A percentile compares a stretch with the other conserved stretches of the same genome.
These are phyloP conservation scores for Phytomonas sp. DNA, from an alignment of 208 protist species.

Conservation along the genomic window DNA sequence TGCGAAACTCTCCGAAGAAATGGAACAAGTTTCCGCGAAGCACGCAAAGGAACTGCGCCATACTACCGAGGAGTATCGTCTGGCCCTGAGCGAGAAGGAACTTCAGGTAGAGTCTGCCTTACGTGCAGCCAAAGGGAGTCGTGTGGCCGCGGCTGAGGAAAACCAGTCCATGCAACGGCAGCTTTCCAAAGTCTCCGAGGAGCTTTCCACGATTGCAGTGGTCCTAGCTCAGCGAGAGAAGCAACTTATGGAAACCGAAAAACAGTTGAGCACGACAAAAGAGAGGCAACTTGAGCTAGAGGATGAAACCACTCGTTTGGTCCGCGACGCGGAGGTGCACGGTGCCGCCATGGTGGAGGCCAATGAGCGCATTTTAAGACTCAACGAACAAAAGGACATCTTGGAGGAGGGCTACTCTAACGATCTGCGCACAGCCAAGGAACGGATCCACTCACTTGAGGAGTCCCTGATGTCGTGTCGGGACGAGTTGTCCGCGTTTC, in stretches of 20 bases:
- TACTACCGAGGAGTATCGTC: slow-evolving; percentile 60
- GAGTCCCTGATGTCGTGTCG: slow-evolving; percentile 34
- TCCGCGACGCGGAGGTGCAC: slow-evolving; percentile 35
- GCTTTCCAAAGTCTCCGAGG: slow-evolving; percentile 42
- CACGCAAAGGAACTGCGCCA: slow-evolving; percentile 55
- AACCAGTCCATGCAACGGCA: slow-evolving; percentile 64
- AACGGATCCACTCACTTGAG: slow-evolving; percentile 42
- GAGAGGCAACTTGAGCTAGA: slow-evolving; percentile 25
- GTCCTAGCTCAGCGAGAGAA: slow-evolving; percentile 66
- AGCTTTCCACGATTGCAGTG: slow-evolving; percentile 53
- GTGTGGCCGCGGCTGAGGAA: slow-evolving; percentile 62
- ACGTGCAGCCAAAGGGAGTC: slow-evolving; percentile 52
- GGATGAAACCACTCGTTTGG: slow-evolving; percentile 44
- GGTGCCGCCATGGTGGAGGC: slow-evolving; percentile 37
- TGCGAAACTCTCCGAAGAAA: slow-evolving; percentile 38
- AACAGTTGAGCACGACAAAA: slow-evolving; percentile 25
- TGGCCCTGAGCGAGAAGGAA: slow-evolving; percentile 58
- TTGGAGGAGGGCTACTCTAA: slow-evolving; percentile 49
- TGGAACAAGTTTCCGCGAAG: slow-evolving; percentile 26
- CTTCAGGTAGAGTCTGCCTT: slow-evolving; percentile 57
- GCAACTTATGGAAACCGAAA: slow-evolving; percentile 31
- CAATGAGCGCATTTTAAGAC: slow-evolving; percentile 37
- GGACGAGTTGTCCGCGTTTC: slow-evolving; percentile 32
- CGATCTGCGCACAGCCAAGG: slow-evolving; percentile 49
- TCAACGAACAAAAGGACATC: slow-evolving; percentile 45